Percentiles rank a stretch among this genome's conserved stretches.
phyloP scores from a whole-genome alignment of 2,329 filamentous ascomycete genomes.

The Pyricularia sp. region DNA sequence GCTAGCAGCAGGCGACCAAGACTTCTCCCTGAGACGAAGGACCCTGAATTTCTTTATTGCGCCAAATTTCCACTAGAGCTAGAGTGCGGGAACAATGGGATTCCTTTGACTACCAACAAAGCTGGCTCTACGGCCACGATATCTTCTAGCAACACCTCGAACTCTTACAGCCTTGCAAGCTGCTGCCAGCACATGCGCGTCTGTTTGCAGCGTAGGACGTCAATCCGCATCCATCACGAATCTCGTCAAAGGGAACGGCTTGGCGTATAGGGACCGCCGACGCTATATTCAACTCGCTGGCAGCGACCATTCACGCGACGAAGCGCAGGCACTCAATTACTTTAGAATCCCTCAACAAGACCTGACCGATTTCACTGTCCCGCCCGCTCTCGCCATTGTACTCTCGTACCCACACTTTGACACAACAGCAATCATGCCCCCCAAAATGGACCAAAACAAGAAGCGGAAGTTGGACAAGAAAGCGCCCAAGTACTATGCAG shows the following conservation, averaged over 20 bases:
- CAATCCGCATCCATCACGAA: background rate
- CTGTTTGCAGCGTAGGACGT: background rate
- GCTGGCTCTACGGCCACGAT: background rate
- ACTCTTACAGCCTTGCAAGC: background rate
- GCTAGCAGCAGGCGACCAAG: background rate
- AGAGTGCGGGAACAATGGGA: background rate
- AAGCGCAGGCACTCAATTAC: background rate
- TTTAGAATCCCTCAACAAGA: background rate
- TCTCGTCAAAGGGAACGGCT: background rate
- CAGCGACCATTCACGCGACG: background rate
- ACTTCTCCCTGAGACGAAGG: background rate
- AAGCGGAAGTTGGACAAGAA: constrained; percentile 39
- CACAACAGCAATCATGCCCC: background rate
- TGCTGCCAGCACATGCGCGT: background rate
- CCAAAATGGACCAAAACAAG: constrained; percentile 18
- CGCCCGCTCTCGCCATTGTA: background rate
- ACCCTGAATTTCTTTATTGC: background rate
- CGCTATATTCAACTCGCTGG: background rate
- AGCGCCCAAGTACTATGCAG: constrained; percentile 52
- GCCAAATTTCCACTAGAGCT: background rate
- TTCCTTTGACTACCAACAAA: background rate
- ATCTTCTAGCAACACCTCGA: background rate
- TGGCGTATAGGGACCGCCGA: background rate
- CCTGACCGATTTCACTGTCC: background rate
- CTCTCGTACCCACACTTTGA: background rate